Conservation (phyloP, 1,139 yeast genomes). For the Taiozyma sp. region DNA sequence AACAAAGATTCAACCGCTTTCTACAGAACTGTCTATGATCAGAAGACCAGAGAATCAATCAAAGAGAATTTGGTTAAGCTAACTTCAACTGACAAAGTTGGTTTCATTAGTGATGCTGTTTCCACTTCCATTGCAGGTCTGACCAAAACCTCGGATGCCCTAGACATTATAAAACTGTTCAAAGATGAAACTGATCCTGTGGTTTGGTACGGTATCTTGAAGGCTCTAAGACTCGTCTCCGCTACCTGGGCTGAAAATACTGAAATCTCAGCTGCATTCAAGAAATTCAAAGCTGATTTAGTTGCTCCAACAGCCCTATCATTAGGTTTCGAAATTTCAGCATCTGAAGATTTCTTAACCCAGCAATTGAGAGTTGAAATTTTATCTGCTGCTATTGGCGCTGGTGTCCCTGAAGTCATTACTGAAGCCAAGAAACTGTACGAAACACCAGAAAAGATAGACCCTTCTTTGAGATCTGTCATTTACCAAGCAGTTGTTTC, state of each 20-base stretch:
- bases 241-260: conserved; percentile 46
- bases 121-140: conserved; percentile 61
- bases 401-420: conserved; percentile 45
- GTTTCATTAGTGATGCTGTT: conserved; percentile 59
- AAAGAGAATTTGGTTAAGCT: conserved; percentile 40
- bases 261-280: conserved; percentile 33
- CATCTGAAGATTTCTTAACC: conserved; percentile 40
- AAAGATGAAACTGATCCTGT: conserved; percentile 49
- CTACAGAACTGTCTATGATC: conserved; percentile 62
- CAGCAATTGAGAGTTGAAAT: conserved; percentile 49
- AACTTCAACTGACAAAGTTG: conserved; percentile 58
- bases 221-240: conserved; percentile 38
- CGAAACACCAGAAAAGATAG: conserved; percentile 34
- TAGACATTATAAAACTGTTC: conserved; percentile 39
- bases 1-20: conserved; percentile 62
- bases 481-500: conserved; percentile 48
- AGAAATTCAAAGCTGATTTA: conserved; percentile 37
- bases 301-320: conserved; percentile 39
- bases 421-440: conserved; percentile 41
- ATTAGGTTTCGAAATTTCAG: conserved; percentile 32
- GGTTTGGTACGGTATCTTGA: conserved; percentile 63
- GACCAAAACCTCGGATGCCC: conserved; percentile 44
- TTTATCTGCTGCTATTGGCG: conserved; percentile 47
- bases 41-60: conserved; percentile 38
- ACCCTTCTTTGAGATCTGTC: conserved; percentile 53